Evolutionary conservation across 331 rosid species (phyloP), one percentile per base, ranked within the genome.

Genomic region (Rhamnella rubrinervis): DNA sequence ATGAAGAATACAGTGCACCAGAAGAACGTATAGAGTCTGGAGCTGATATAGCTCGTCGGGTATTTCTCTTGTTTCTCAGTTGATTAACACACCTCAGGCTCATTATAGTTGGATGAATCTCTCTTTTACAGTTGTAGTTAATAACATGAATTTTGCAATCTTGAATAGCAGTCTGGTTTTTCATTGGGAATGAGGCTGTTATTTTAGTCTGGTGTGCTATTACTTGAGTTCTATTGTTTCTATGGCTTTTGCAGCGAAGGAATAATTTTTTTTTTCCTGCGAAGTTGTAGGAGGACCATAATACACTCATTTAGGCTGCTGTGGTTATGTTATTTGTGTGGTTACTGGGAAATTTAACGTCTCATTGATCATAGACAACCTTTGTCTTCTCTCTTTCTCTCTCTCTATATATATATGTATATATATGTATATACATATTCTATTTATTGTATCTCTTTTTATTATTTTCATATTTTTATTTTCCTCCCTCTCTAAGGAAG

Each of bases 21-120:
- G 96, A 89, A 71, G 97, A 95, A 46, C 99, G 85, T 11, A 20
- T 86, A 53, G 96, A 91, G 84, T 73, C 78, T 67, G 99, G 80
- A 64, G 96, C 65, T 55, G 92, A 88, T 76, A 95, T 91, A 57
- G 93, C 93, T 1, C 96, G 97, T 44, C 96, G 99, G 96, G 99
- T 95, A 88, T 63, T 60, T n/a, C 23, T 59, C 39, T 55, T 46
- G 23, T 65, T 4, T 62, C 52, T 65, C 17, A 15, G 66, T 71
- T 65, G 65, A 53, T 49, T 58, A 1, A 2, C 53, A 46, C 28
- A 31, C 20, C 20, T 46, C 25, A 26, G 49, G 61, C 51, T 31
- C 35, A 4, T 66, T 37, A 25, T 17, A 31, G 19, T n/a, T 53
- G 11, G 20, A 18, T 53, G 58, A 8, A 53, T 53, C 19, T 53